Evolutionary conservation across 139 green algal genomes (phyloP), one percentile per base, ranked within the genome.

Genomic region (Yamagishiella unicocca): DNA sequence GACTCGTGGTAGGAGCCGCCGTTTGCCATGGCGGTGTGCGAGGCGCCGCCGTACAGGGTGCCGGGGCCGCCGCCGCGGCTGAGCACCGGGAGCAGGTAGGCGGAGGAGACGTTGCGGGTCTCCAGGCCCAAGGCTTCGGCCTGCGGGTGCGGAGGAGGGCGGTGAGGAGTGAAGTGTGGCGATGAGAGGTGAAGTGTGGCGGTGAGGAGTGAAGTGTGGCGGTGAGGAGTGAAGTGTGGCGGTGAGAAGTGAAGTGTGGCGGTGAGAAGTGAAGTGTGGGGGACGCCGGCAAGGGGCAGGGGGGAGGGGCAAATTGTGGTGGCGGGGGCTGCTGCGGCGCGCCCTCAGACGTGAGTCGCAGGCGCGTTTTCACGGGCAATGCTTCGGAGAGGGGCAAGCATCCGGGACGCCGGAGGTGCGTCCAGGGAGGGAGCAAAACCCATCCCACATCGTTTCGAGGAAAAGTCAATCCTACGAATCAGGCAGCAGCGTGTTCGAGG

Each of bases 121-220:
- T 89, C 74, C 43, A 81, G 33, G 24, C 84, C 84, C 58, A 89
- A 45, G 1, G 67, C 84, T 25, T 89, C 74, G 3, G 84, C 84
- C 84, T 89, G 84, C 7, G 2, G 74, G 45, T 22, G 72, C 7
- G 43, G 72, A 43, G 27, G 22, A 24, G 27, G 27, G 71, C 21
- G 42, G 40, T 53, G 25, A 38, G 19, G 42, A 43, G 42, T 2
- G 24, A n/a, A 37, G 37, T 9, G 68, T 10, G 38, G 38, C 4
- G 17, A 76, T 43, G 37, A 54, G 38, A 8, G 68, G 68, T 8
- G 25, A 61, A 14, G 0, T 21, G 72, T 1, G 31, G n/a, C 40
- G 27, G 21, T 27, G 58, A n/a, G 6, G 19, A 67, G 50, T 58
- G 50, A 58, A 58, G 14, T 58, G 50, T 12, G 50, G 17, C 50